Evolutionary conservation across 352 stramenopile genomes (phyloP), one percentile per base, ranked within the genome.

Genomic region (Blastocystis sp.): DNA sequence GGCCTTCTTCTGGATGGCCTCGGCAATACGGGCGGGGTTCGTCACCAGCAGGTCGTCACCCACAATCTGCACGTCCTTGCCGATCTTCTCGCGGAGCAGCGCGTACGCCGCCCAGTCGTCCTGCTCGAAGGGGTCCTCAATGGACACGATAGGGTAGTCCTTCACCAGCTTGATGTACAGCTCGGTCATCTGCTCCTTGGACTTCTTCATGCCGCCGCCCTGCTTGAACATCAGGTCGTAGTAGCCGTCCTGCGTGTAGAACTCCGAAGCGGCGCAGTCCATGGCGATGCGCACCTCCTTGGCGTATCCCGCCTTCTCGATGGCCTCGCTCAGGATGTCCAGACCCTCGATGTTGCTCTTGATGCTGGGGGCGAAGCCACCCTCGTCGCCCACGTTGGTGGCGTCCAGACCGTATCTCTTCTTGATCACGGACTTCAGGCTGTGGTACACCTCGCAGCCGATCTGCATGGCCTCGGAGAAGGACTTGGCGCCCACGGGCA

Each of bases 141-240:
- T 98, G 78, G 96, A 98, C 78, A 98, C 94, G 91, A 99, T 98
- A 65, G 95, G 95, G 91, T 96, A 98, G 89, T 97, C 93, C 60
- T 89, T 90, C 87, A 93, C 93, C 90, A 98, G 95, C 74, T 95
- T 91, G 89, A 96, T 93, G 93, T 98, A 98, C 90, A 98, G 93
- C 88, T 93, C 93, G 90, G 95, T 95, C 89, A 99, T 93, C 91
- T 96, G 94, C 89, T 98, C 95, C 77, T 95, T 95, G 40, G 93
- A 93, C 59, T 94, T 89, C 78, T 90, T 88, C 88, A 94, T 94
- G 89, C 94, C 91, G 89, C 94, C 94, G 89, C 93, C 95, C 19
- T 92, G 89, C 93, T 98, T 98, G 91, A 98, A 98, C 92, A 98
- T 95, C 90, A 99, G 93, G 93, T 99, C 96, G 92, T 99, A 99